Conservation (phyloP, 2,329 filamentous ascomycete species). For the Paecilomyces sp. region DNA sequence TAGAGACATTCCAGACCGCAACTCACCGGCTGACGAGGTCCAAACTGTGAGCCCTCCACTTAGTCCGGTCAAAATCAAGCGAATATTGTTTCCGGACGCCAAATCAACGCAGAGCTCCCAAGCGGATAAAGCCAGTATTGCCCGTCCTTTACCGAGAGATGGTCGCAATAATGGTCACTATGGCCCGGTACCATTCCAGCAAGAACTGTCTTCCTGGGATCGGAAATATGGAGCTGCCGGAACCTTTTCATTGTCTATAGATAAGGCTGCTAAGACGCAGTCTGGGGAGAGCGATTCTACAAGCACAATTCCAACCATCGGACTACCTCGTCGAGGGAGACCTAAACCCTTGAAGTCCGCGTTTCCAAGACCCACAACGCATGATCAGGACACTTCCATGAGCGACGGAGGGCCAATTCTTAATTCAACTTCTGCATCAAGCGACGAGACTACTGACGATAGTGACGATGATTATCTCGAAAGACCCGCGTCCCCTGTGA, state of each 20-base stretch:
- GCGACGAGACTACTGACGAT: conserved; percentile 16
- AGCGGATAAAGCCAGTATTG: not conserved
- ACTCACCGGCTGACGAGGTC: conserved; percentile 10
- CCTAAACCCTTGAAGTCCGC: conserved; percentile 1
- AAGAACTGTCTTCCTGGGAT: conserved; percentile 41
- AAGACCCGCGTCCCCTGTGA: conserved; percentile 11
- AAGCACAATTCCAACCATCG: conserved; percentile 31
- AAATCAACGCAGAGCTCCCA: conserved; percentile 6
- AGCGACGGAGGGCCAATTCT: conserved; percentile 5
- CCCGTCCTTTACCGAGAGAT: conserved; percentile 2
- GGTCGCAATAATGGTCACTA: conserved; percentile 39
- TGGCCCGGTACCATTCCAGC: conserved; percentile 45
- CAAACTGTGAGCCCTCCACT: conserved; percentile 33
- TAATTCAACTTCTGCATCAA: conserved; percentile 20
- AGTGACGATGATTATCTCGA: conserved; percentile 12
- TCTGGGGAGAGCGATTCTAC: conserved; percentile 5
- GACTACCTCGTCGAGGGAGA: conserved; percentile 22
- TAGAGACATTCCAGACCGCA: conserved; percentile 1
- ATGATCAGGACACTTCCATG: conserved; percentile 5
- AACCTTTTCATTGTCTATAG: conserved; percentile 34
- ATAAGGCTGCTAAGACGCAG: conserved; percentile 1
- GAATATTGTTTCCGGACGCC: conserved; percentile 35
- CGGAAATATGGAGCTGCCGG: conserved; percentile 47
- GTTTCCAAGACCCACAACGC: conserved; percentile 1
- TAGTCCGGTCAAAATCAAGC: conserved; percentile 34